Percentiles rank a stretch among this genome's conserved stretches.
Evolutionary conservation across 75 land plant genomes (phyloP).

Genomic region (Larix kaempferi): DNA sequence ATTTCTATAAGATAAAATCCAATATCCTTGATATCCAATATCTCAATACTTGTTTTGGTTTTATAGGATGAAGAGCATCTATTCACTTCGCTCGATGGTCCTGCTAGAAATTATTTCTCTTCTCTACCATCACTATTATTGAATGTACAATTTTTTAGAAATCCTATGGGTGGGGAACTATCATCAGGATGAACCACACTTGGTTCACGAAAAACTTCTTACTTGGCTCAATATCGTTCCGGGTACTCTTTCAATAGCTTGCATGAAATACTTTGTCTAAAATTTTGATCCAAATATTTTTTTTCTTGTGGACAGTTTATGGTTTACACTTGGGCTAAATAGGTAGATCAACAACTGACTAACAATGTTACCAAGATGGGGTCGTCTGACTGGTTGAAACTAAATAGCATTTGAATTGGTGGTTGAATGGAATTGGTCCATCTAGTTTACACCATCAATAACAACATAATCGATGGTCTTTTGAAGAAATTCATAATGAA

Average conservation of each 20-base stretch:
- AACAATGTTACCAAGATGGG: too few species aligned
- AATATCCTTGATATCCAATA: slow-evolving; percentile 44
- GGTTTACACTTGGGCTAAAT: too few species aligned
- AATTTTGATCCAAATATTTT: not conserved
- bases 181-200: slow-evolving; percentile 96
- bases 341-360: too few species aligned
- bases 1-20: slow-evolving; percentile 85
- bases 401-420: too few species aligned
- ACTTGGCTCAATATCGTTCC: slow-evolving; percentile 69
- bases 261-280: not conserved
- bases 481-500: too few species aligned
- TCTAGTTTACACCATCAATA: too few species aligned
- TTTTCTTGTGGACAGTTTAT: too few species aligned
- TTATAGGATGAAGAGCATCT: slow-evolving; percentile 86
- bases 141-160: slow-evolving; percentile 40
- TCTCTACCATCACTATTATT: slow-evolving; percentile 36
- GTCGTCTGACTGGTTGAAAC: too few species aligned
- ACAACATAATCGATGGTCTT: too few species aligned
- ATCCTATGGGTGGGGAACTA: slow-evolving; percentile 84
- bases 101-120: slow-evolving; percentile 72
- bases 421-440: too few species aligned
- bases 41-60: slow-evolving; percentile 58
- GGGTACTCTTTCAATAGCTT: not conserved
- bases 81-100: slow-evolving; percentile 86
- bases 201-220: slow-evolving; percentile 81